phyloP scores from a whole-genome alignment of 257 asterid species.

The Apocynum venetum region DNA sequence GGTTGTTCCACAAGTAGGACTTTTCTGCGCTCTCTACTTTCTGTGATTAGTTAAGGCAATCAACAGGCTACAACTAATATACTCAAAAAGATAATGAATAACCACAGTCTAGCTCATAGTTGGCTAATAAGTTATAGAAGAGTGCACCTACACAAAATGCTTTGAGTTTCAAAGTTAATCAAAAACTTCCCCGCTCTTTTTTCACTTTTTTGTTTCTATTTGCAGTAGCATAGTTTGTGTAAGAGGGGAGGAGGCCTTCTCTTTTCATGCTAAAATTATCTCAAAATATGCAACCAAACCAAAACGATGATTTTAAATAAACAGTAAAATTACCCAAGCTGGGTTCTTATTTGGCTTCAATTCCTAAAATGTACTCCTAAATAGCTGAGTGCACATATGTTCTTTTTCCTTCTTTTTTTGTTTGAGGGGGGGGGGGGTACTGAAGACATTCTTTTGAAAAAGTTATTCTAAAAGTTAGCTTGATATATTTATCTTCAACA shows the following conservation, averaged over 20 bases:
- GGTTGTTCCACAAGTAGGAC: slow-evolving; percentile 95
- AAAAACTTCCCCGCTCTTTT: background rate
- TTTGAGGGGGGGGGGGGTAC: background rate
- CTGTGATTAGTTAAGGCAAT: slow-evolving; percentile 63
- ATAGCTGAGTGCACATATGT: background rate
- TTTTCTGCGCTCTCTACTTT: slow-evolving; percentile 73
- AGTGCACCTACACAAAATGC: background rate
- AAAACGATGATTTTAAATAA: background rate
- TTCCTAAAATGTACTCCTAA: background rate
- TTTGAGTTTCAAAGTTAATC: background rate
- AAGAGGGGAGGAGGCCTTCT: too few species aligned
- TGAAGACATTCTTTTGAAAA: background rate
- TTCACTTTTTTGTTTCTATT: background rate
- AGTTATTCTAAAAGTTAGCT: background rate
- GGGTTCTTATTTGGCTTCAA: background rate
- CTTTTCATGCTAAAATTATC: background rate
- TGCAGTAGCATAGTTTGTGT: background rate
- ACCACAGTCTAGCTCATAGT: background rate
- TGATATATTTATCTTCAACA: background rate
- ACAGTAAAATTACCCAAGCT: background rate
- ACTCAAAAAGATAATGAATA: slow-evolving; percentile 13
- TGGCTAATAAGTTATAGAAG: background rate
- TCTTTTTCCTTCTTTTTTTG: background rate
- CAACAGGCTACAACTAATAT: slow-evolving; percentile 12
- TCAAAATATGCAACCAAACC: background rate